phyloP scores from a whole-genome alignment of 495 filamentous ascomycete species.

The Sabuloglossum arenarium region DNA sequence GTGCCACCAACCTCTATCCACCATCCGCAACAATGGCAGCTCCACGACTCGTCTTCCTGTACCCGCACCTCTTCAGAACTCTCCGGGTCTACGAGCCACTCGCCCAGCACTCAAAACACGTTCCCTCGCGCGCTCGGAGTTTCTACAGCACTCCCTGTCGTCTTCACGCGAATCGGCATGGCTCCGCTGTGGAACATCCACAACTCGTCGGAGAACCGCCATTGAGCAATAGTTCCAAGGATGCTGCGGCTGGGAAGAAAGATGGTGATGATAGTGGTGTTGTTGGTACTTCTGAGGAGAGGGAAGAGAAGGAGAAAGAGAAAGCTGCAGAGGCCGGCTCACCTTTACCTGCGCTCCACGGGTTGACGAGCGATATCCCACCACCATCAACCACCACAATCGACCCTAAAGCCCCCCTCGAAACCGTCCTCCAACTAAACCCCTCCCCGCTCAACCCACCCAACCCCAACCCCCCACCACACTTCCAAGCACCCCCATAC shows the following conservation, averaged over 20 bases:
- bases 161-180: conserved; percentile 30
- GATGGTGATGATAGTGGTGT: conserved; percentile 1
- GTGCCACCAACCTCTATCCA: too few species aligned
- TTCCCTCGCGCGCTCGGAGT: neutral
- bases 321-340: too few species aligned
- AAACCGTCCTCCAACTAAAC: neutral
- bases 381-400: neutral
- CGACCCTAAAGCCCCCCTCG: neutral
- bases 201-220: conserved; percentile 9
- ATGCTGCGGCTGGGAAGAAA: neutral
- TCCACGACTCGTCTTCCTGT: conserved; percentile 19
- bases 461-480: conserved; percentile 23
- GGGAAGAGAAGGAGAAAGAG: neutral
- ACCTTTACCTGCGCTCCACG: too few species aligned
- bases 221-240: conserved; percentile 8
- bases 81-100: neutral
- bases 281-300: neutral
- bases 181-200: conserved; percentile 41
- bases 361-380: too few species aligned
- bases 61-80: conserved; percentile 16
- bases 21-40: conserved; percentile 12
- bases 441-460: neutral
- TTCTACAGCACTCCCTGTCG: neutral
- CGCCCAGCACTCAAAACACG: neutral
- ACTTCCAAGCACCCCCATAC: conserved; percentile 53